Conservation (phyloP, 176 grass and related monocot genomes). For the Phoenix dactylifera region DNA sequence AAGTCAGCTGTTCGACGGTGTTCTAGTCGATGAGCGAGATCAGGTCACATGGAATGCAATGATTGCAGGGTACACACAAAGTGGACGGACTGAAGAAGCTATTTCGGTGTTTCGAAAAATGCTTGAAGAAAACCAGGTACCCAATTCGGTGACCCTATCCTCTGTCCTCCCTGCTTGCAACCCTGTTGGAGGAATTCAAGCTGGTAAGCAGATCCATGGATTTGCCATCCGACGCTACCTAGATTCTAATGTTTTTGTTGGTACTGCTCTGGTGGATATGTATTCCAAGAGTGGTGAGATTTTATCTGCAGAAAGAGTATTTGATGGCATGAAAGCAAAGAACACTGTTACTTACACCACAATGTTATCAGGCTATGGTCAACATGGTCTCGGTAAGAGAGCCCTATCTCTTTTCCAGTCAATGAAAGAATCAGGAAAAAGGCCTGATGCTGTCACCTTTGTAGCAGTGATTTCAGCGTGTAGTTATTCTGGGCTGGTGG, state of each 20-base stretch:
- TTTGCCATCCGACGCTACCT: slow-evolving; percentile 48
- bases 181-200: slow-evolving; percentile 37
- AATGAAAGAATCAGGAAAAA: slow-evolving; percentile 47
- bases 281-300: slow-evolving; percentile 80
- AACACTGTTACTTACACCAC: slow-evolving; percentile 69
- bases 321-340: slow-evolving; percentile 53
- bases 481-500: slow-evolving; percentile 57
- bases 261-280: slow-evolving; percentile 79
- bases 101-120: slow-evolving; percentile 44
- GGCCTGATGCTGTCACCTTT: slow-evolving; percentile 65
- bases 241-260: slow-evolving; percentile 58
- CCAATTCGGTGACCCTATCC: slow-evolving; percentile 72
- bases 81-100: slow-evolving; percentile 44
- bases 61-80: slow-evolving; percentile 70
- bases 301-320: slow-evolving; percentile 50
- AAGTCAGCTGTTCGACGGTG: slow-evolving; percentile 53
- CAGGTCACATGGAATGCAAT: slow-evolving; percentile 96
- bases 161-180: slow-evolving; percentile 66
- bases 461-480: slow-evolving; percentile 65
- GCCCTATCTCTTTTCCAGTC: slow-evolving; percentile 55
- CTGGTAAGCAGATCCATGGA: slow-evolving; percentile 69
- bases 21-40: slow-evolving; percentile 29
- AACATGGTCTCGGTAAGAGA: slow-evolving; percentile 56
- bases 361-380: slow-evolving; percentile 76
- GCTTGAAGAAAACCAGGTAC: slow-evolving; percentile 46